These are phyloP conservation scores for Cyclotella sp. DNA, from an alignment of 108 stramenopile genomes.

Conservation along the genomic window DNA sequence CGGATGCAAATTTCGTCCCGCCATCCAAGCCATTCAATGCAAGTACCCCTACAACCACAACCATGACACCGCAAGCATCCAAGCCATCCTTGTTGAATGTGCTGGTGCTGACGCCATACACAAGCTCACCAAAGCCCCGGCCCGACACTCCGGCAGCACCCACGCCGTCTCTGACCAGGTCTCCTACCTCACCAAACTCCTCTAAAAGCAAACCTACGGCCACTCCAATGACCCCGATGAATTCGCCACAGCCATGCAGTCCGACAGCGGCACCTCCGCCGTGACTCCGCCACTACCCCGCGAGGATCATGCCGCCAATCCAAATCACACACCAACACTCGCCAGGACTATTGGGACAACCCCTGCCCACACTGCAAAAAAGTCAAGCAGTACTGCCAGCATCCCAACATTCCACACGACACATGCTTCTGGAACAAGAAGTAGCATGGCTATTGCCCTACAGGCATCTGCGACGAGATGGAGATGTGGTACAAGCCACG, in stretches of 20 bases:
- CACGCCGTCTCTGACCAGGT: neutral
- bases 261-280: neutral
- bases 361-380: no score
- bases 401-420: no score
- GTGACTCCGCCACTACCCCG: no score
- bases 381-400: no score
- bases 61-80: neutral
- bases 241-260: neutral
- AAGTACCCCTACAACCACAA: neutral
- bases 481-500: no score
- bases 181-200: neutral
- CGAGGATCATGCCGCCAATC: no score
- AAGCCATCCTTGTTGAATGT: neutral
- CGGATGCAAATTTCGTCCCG: neutral
- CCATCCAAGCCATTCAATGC: neutral
- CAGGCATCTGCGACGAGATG: no score
- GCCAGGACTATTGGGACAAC: no score
- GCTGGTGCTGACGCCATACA: neutral
- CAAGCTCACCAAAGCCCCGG: conserved; percentile 2
- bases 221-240: neutral
- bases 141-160: neutral
- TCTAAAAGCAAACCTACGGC: neutral
- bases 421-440: no score
- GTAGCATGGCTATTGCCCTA: no score
- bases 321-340: no score